Base-by-base conservation (phyloP, 306 rosid genomes). In the Echinosophora koreensis region DNA sequence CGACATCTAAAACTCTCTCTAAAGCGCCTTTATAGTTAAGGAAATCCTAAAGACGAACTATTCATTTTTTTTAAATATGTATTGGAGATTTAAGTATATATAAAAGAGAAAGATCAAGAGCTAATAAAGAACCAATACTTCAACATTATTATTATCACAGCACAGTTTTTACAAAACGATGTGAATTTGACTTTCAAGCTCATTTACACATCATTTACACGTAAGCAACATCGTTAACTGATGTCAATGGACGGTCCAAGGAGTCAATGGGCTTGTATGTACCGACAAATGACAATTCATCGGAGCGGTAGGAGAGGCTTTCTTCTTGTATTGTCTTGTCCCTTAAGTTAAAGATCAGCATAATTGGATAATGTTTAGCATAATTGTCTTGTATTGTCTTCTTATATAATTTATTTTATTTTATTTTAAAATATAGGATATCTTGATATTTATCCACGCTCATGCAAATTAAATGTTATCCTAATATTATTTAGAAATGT, bases 221-320 rank as follows among this genome's bases (percentile, higher is more conserved):
- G 73, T 62, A 52, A 69, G 81, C 58, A 52, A 81, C 50, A 41
- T 32, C 13, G 67, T 69, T 68, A 81, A 61, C 12, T 59, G 84
- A 80, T 66, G 67, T 66, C 63, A 73, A 70, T 58, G 55, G 34
- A 71, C 55, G 79, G 84, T 83, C 81, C 73, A 81, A 81, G 60
- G 77, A 68, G 72, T 78, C 82, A 87, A 82, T 66, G 58, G 58
- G 30, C 4, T 3, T 7, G 8, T 58, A 41, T 9, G 77, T 85
- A 84, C 84, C 86, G 88, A 90, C 94, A 54, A 54, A 69, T 69
- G 46, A 69, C 68, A 84, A 72, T 54, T 51, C 27, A 77, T 66
- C 15, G 30, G 56, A 42, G 39, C 0, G n/a, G 54, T 71, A 14
- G 63, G 66, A 7, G 58, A 58, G 69, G 35, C 27, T 51, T 59